phyloP scores from a whole-genome alignment of 768 basidiomycete genomes.

The Boletus rex-veris region DNA sequence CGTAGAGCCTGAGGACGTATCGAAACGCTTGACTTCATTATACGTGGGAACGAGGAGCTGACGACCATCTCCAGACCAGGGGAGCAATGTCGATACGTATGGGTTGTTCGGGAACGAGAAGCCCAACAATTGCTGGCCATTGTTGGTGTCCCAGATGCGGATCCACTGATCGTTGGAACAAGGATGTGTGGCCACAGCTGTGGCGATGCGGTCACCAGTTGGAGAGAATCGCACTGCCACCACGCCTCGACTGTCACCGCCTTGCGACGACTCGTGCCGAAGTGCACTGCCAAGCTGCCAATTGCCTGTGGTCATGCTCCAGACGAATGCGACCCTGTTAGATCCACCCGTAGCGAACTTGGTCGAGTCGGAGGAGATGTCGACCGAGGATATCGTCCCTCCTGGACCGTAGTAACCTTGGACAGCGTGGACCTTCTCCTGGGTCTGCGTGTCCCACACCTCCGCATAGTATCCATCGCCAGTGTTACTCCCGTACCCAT shows the following conservation, averaged over 20 bases:
- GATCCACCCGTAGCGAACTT: not conserved
- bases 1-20: not conserved
- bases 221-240: slow-evolving; percentile 2
- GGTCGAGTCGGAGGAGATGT: not conserved
- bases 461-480: too few relatives aligned
- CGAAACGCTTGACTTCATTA: not conserved
- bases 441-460: not conserved
- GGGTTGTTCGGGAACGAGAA: not conserved
- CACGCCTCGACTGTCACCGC: accelerated
- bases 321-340: not conserved
- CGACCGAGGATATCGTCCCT: not conserved
- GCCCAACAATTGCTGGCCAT: not conserved
- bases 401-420: too few relatives aligned
- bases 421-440: not conserved
- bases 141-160: not conserved
- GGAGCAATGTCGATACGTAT: not conserved
- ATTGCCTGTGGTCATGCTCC: not conserved
- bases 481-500: too few relatives aligned
- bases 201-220: not conserved
- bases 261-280: not conserved
- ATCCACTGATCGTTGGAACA: not conserved
- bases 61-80: not conserved
- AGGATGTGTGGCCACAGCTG: not conserved
- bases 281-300: not conserved
- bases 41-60: not conserved